phyloP scores from a whole-genome alignment of 768 basidiomycete genomes.

The Glaciozyma antarctica region DNA sequence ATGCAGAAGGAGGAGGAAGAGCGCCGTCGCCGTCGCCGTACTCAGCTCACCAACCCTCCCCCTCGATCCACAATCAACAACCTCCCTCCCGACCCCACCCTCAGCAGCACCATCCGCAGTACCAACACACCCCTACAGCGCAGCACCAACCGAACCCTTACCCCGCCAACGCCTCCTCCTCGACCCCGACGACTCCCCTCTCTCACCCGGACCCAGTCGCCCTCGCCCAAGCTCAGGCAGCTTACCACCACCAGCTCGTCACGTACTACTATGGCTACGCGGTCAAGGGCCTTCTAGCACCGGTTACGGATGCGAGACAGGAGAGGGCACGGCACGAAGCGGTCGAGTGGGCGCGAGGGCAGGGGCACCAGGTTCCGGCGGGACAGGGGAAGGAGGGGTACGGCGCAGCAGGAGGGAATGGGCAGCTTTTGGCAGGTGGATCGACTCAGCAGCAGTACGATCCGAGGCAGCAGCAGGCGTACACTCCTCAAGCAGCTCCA shows the following conservation, averaged over 20 bases:
- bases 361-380: conserved; percentile 3
- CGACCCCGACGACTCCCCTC: neutral
- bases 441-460: neutral
- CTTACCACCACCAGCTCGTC: conserved; percentile 21
- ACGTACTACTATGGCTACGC: conserved; percentile 23
- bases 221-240: neutral
- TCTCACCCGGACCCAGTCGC: neutral
- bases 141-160: neutral
- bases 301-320: neutral
- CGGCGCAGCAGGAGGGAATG: neutral
- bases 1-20: too few species aligned
- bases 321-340: conserved; percentile 15
- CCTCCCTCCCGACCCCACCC: neutral
- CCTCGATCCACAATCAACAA: neutral
- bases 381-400: neutral
- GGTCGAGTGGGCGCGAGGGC: conserved; percentile 17
- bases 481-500: neutral
- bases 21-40: neutral
- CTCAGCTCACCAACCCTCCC: neutral
- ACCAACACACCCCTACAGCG: too few species aligned
- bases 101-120: neutral
- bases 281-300: conserved; percentile 11
- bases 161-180: neutral
- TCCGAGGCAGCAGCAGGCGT: neutral
- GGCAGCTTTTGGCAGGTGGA: neutral